Base-by-base conservation (phyloP, 1,284 basidiomycete genomes). In the Moniliophthora roreri region DNA sequence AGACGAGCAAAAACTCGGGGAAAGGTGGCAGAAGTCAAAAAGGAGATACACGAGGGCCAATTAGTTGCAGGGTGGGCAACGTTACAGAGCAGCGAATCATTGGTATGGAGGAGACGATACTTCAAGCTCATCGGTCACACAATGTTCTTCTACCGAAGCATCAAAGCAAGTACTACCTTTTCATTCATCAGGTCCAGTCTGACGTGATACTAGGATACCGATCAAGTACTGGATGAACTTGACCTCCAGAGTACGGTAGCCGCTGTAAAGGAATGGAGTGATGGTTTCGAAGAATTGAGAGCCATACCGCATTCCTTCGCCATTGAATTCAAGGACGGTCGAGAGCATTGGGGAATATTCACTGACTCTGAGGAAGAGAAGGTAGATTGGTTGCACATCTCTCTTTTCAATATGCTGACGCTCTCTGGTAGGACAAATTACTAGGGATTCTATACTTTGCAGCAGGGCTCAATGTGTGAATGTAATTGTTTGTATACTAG, bases 221-320 rank as follows among this genome's bases (percentile, higher is more conserved):
- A 68, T 11, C 71, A 71, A 50, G 66, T 75, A 0, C 53, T 84
- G 40, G 83, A 87, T 39, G 68, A 76, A 26, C 54, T 86, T 16
- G 64, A 75, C 6, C 65, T 89, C 32, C 70, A 75, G 1, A 76
- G 72, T 13, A 63, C 71, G 15, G 65, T 86, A 7, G 67, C 68
- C 39, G 77, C 68, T 8, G 62, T 87, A 51, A 74, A 76, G 50
- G 88, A 90, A 61, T 87, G 84, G 79, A 74, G 80, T 52, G 84
- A 89, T 53, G 87, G 87, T 1, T 87, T 81, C 55, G 88, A 89
- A 56, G 85, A 89, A 49, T 68, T 90, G 21, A 78, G 85, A 63
- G 78, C 85, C 2, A 84, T 90, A 41, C 78, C 84, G 2, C 73
- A 85, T 61, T 85, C 88, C 0, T 89, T 90, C 66, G 85, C 80